phyloP scores from a whole-genome alignment of 768 basidiomycete genomes.

The Russula dissimulans region DNA sequence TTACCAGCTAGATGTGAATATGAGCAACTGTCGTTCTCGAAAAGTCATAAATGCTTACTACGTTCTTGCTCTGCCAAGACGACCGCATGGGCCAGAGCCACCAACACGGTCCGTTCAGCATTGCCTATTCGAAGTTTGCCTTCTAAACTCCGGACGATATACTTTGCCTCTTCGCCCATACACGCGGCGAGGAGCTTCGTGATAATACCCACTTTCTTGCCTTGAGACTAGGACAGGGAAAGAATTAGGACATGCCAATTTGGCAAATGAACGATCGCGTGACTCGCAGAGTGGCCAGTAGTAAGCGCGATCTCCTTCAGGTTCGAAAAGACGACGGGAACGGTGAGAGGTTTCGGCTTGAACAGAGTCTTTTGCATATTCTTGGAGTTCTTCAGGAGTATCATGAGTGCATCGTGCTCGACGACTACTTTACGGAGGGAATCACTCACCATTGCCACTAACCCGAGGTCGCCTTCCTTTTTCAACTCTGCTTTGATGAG shows the following conservation, averaged over 20 bases:
- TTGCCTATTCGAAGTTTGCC: conserved; percentile 96
- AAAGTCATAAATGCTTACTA: conserved; percentile 28
- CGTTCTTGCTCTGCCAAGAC: conserved; percentile 72
- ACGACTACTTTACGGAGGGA: neutral
- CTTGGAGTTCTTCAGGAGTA: conserved; percentile 65
- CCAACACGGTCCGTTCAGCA: conserved; percentile 91
- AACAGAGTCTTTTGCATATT: conserved; percentile 89
- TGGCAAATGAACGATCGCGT: neutral
- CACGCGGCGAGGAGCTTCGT: conserved; percentile 91
- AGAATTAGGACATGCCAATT: neutral
- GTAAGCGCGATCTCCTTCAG: conserved; percentile 85
- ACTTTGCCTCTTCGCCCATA: conserved; percentile 88
- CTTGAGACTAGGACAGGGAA: conserved; percentile 61
- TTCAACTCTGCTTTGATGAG: conserved; percentile 87
- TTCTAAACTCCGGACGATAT: conserved; percentile 89
- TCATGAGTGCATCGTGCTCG: neutral
- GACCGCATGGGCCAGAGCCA: conserved; percentile 86
- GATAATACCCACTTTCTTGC: conserved; percentile 90
- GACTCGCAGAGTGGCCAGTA: conserved; percentile 67
- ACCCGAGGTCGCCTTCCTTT: conserved; percentile 89
- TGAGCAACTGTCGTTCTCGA: neutral
- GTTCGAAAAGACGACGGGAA: conserved; percentile 84
- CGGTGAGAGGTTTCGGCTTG: conserved; percentile 85
- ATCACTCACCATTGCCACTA: conserved; percentile 81
- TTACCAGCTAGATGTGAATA: conserved; percentile 44